These are phyloP conservation scores for Penicillium carneum DNA, from an alignment of 2,329 filamentous ascomycete species.

Conservation along the genomic window DNA sequence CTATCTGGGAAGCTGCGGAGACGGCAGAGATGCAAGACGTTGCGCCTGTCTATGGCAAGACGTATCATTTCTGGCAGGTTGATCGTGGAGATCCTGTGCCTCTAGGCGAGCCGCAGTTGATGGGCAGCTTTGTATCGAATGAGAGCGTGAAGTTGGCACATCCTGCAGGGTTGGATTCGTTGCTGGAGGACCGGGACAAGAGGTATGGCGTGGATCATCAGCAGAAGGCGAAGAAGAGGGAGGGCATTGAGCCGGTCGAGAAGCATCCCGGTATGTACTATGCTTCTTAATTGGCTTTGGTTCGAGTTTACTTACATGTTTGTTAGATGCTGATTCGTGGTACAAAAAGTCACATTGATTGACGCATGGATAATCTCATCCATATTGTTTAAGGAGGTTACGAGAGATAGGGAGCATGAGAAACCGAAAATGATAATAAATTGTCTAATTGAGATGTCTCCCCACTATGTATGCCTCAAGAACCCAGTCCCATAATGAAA, in stretches of 20 bases:
- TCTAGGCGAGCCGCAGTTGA: conserved; percentile 67
- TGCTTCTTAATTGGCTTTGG: background rate
- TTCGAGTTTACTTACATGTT: conserved; percentile 11
- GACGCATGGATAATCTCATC: background rate
- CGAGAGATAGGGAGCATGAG: background rate
- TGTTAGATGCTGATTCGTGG: conserved; percentile 46
- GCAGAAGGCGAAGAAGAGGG: conserved; percentile 62
- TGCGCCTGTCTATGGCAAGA: conserved; percentile 78
- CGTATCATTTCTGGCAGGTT: conserved; percentile 86
- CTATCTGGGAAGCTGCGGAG: conserved; percentile 77
- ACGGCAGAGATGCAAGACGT: conserved; percentile 81
- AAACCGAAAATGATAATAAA: conserved; percentile 6
- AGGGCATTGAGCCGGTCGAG: conserved; percentile 53
- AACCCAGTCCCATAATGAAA: conserved; percentile 57
- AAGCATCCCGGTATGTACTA: conserved; percentile 46
- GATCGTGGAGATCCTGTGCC: conserved; percentile 73
- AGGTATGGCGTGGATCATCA: conserved; percentile 61
- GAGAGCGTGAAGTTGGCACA: conserved; percentile 36
- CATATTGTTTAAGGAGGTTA: background rate
- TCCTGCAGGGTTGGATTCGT: conserved; percentile 41
- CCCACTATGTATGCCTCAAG: conserved; percentile 50
- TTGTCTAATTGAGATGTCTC: conserved; percentile 50
- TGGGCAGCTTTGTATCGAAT: conserved; percentile 63
- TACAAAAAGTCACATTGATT: conserved; percentile 28
- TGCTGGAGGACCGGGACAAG: conserved; percentile 61